These are phyloP conservation scores for Dactylella cylindrospora DNA, from an alignment of 2,329 filamentous ascomycete species.

Conservation along the genomic window DNA sequence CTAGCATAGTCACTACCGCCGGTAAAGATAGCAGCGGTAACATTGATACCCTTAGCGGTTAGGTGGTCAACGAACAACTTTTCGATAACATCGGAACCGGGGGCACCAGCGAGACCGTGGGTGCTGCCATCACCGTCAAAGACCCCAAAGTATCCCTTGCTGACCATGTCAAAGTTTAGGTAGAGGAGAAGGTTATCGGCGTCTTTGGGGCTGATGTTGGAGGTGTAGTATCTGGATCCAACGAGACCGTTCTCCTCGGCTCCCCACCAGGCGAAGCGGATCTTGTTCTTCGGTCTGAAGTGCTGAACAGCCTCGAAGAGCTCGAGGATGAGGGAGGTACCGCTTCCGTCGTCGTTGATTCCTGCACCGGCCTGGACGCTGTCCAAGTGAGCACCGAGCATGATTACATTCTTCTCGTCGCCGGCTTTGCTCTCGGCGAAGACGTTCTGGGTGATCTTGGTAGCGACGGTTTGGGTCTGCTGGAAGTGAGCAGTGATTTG, in stretches of 20 bases:
- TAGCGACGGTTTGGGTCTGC: conserved; percentile 53
- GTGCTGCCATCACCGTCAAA: conserved; percentile 51
- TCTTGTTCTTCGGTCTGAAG: conserved; percentile 47
- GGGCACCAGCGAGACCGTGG: conserved; percentile 46
- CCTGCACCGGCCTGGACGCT: conserved; percentile 50
- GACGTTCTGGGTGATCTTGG: conserved; percentile 46
- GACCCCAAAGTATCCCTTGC: conserved; percentile 51
- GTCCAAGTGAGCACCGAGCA: conserved; percentile 51
- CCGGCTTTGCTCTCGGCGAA: conserved; percentile 11
- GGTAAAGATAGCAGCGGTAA: conserved; percentile 50
- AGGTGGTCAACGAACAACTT: conserved; percentile 50
- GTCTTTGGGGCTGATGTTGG: conserved; percentile 45
- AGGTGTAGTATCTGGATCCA: conserved; percentile 50
- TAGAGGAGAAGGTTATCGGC: conserved; percentile 49
- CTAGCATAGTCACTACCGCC: conserved; percentile 50
- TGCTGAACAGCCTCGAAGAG: conserved; percentile 45
- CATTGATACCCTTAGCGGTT: conserved; percentile 42
- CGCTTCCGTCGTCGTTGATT: conserved; percentile 51
- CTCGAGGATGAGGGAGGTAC: conserved; percentile 50
- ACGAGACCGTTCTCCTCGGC: conserved; percentile 49
- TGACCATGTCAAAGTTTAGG: conserved; percentile 53
- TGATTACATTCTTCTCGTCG: conserved; percentile 19
- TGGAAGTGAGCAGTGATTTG: conserved; percentile 53
- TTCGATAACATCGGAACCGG: conserved; percentile 51
- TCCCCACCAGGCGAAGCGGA: conserved; percentile 51